Percentiles rank a stretch among this genome's conserved stretches.
phyloP scores from a whole-genome alignment of 2,329 filamentous ascomycete genomes.

The Talaromyces albobiverticillius region DNA sequence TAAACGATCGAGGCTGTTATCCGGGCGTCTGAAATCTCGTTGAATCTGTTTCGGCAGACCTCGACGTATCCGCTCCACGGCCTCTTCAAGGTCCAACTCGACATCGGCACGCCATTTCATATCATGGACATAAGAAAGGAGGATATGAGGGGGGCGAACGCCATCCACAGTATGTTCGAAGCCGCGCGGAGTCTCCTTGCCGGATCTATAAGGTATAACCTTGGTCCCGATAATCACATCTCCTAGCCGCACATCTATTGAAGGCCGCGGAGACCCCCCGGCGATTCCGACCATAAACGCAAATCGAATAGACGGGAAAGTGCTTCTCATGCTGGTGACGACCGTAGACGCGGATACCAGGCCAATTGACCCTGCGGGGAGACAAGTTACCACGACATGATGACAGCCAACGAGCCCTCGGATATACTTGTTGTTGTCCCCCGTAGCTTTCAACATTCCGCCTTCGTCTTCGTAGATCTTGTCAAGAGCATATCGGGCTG shows the following conservation, averaged over 20 bases:
- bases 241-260: conserved; percentile 21
- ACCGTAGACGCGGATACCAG: neutral
- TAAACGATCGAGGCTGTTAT: neutral
- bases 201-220: neutral
- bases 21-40: neutral
- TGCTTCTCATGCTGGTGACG: neutral
- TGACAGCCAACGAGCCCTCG: neutral
- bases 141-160: neutral
- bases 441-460: neutral
- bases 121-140: neutral
- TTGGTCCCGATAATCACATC: conserved; percentile 23
- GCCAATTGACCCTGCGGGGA: neutral
- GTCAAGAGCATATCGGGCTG: neutral
- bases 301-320: conserved; percentile 20
- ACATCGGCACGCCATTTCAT: neutral
- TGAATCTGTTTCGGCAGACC: neutral
- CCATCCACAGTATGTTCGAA: neutral
- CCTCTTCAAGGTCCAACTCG: neutral
- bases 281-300: conserved; percentile 23
- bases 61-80: neutral
- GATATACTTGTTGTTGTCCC: neutral
- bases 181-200: neutral
- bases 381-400: neutral
- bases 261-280: conserved; percentile 17
- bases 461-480: neutral